phyloP scores from a whole-genome alignment of 2,329 filamentous ascomycete species.

The Phaeosphaeria sp. region DNA sequence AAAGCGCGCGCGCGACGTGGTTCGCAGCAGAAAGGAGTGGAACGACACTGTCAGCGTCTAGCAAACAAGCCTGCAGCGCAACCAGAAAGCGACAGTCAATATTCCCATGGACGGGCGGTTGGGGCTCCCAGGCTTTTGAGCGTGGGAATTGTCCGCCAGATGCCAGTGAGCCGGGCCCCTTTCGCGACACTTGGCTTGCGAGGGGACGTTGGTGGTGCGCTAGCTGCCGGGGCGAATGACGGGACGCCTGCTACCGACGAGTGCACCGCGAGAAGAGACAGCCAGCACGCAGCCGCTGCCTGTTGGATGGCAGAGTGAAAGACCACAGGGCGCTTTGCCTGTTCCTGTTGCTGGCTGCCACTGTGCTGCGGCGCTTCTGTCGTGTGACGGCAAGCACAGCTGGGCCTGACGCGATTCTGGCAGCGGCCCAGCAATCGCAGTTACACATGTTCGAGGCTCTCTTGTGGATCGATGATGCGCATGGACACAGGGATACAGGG shows the following conservation, averaged over 20 bases:
- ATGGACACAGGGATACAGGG: neutral
- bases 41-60: conserved; percentile 28
- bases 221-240: conserved; percentile 22
- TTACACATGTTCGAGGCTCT: conserved; percentile 5
- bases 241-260: conserved; percentile 7
- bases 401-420: neutral
- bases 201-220: conserved; percentile 18
- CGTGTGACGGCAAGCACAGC: neutral
- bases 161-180: conserved; percentile 37
- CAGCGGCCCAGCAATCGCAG: neutral
- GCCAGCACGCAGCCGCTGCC: neutral
- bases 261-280: neutral
- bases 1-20: conserved; percentile 11
- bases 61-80: conserved; percentile 27
- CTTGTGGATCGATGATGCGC: neutral
- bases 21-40: conserved; percentile 16
- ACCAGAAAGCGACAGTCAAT: conserved; percentile 8
- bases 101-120: conserved; percentile 1
- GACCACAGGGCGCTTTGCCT: neutral
- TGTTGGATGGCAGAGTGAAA: neutral
- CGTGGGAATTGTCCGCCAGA: conserved; percentile 16
- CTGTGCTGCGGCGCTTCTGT: neutral
- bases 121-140: conserved; percentile 23
- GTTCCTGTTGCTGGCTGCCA: neutral
- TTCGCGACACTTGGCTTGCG: conserved; percentile 18